Evolutionary conservation across 441 rosid genomes (phyloP).

Genomic region (Populus hybrid): DNA sequence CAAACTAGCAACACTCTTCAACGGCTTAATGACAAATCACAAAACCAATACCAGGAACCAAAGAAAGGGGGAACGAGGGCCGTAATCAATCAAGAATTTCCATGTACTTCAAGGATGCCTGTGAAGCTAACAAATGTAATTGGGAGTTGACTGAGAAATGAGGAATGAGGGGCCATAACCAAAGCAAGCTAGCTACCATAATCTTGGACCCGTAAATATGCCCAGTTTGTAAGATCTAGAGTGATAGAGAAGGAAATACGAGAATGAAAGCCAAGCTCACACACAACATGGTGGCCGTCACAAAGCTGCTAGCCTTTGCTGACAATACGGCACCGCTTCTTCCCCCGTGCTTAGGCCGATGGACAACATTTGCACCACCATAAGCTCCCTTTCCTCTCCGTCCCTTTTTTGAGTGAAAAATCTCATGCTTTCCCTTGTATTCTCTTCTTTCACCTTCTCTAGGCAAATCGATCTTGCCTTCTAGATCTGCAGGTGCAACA

Average conservation of each 20-base stretch:
- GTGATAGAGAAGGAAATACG: neutral
- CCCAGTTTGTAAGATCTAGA: neutral
- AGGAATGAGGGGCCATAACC: neutral
- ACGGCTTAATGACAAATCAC: too few species aligned
- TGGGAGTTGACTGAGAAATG: neutral
- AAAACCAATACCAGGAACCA: neutral
- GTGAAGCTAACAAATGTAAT: neutral
- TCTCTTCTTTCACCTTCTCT: constrained; percentile 1
- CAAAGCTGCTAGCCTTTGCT: constrained; percentile 10
- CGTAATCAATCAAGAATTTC: neutral
- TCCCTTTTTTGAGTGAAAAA: constrained; percentile 9
- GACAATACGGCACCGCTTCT: constrained; percentile 19
- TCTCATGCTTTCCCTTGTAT: neutral
- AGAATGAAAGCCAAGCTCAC: constrained; percentile 18
- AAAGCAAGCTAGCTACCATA: neutral
- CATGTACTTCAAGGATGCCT: neutral
- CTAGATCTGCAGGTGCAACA: constrained; percentile 13
- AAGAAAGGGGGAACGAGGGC: neutral
- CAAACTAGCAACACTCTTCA: neutral
- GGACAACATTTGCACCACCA: constrained; percentile 30
- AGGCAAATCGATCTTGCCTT: neutral
- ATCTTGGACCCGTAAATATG: neutral
- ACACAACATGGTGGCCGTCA: neutral
- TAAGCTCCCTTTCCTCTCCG: constrained; percentile 23
- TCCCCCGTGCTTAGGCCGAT: constrained; percentile 4